Percentiles rank a stretch among this genome's conserved stretches.
These are phyloP conservation scores for Boletus vinaceobasis DNA, from an alignment of 768 basidiomycete genomes.

Conservation along the genomic window DNA sequence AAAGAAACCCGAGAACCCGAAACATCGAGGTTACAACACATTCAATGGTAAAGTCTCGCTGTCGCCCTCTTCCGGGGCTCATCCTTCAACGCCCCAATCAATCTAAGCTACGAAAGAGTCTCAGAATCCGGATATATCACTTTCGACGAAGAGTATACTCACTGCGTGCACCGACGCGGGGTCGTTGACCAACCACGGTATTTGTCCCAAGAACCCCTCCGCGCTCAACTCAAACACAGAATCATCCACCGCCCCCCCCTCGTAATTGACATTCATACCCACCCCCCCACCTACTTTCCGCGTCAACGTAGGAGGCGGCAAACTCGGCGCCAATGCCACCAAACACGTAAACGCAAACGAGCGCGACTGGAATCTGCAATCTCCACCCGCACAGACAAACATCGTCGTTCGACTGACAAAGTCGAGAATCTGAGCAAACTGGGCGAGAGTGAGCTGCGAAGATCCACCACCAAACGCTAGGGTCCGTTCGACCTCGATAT, in stretches of 20 bases:
- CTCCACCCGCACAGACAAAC: too few species aligned
- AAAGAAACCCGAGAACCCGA: too few species aligned
- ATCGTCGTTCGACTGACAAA: too few species aligned
- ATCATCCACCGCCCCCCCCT: background rate
- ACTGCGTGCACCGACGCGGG: slow-evolving; percentile 1
- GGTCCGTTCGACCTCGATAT: too few species aligned
- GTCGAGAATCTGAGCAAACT: too few species aligned
- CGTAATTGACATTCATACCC: background rate
- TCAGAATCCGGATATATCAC: background rate
- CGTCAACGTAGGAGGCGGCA: too few species aligned
- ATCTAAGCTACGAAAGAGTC: background rate
- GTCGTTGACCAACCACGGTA: slow-evolving; percentile 6
- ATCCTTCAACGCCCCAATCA: background rate
- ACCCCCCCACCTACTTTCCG: background rate
- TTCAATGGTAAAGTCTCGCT: background rate
- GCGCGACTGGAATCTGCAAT: too few species aligned
- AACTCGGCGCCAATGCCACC: too few species aligned
- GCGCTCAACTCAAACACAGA: slow-evolving; percentile 10
- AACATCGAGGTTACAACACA: background rate
- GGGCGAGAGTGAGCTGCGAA: too few species aligned
- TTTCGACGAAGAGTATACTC: background rate
- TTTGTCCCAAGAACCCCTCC: slow-evolving; percentile 7
- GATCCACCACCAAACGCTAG: too few species aligned
- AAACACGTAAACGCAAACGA: too few species aligned
- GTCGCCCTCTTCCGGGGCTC: background rate